phyloP scores from a whole-genome alignment of 805 yeast species.

The Yarrowia keelungensis region DNA sequence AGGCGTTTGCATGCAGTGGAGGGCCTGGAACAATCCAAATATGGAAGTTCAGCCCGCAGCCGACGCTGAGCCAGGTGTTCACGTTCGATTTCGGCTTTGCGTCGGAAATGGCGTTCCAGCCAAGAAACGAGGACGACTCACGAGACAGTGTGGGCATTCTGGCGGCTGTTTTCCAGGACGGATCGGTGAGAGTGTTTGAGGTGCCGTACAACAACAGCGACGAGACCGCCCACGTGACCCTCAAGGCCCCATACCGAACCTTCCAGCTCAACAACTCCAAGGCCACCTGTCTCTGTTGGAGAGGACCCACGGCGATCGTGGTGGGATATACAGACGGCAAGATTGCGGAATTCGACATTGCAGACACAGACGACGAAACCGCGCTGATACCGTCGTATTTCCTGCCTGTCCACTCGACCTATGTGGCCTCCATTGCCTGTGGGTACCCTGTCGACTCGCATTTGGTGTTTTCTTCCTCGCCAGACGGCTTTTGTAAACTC shows the following conservation, averaged over 20 bases:
- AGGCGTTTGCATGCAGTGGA: slow-evolving; percentile 36
- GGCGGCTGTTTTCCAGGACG: slow-evolving; percentile 65
- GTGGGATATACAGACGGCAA: slow-evolving; percentile 68
- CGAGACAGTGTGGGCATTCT: slow-evolving; percentile 44
- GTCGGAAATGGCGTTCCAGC: slow-evolving; percentile 46
- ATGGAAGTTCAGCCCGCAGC: slow-evolving; percentile 7
- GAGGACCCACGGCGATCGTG: slow-evolving; percentile 55
- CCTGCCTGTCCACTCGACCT: slow-evolving; percentile 15
- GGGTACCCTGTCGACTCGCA: slow-evolving; percentile 11
- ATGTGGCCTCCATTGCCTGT: slow-evolving; percentile 21
- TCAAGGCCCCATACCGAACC: slow-evolving; percentile 40
- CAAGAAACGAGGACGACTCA: slow-evolving; percentile 41
- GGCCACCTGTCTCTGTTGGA: slow-evolving; percentile 59
- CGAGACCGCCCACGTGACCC: slow-evolving; percentile 6
- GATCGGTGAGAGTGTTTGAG: slow-evolving; percentile 59
- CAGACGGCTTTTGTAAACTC: slow-evolving; percentile 33
- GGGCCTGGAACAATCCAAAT: slow-evolving; percentile 45
- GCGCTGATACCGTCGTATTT: slow-evolving; percentile 32
- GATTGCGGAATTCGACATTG: slow-evolving; percentile 61
- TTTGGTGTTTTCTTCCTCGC: slow-evolving; percentile 24
- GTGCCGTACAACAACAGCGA: slow-evolving; percentile 44
- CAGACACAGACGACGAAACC: slow-evolving; percentile 40
- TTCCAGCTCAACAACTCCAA: slow-evolving; percentile 42
- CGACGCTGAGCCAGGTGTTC: slow-evolving; percentile 45
- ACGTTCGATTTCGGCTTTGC: slow-evolving; percentile 49